Percentiles rank a stretch among this genome's conserved stretches.
phyloP scores from a whole-genome alignment of 2,329 filamentous ascomycete species.

The Botrytis elliptica region DNA sequence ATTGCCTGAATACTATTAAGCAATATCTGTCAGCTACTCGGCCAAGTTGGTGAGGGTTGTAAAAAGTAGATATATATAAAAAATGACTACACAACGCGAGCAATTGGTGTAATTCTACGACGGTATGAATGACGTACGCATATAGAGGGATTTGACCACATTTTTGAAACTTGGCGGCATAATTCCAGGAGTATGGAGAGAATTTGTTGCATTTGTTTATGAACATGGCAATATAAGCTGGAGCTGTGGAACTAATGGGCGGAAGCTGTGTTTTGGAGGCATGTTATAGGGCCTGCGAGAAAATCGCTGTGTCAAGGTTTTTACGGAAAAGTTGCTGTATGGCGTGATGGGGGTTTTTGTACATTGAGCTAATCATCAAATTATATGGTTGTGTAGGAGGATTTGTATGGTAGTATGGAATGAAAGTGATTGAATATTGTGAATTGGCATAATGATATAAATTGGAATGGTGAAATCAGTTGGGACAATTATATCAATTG shows the following conservation, averaged over 20 bases:
- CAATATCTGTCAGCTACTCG: background rate
- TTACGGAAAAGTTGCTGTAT: too few species aligned
- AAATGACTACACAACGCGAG: background rate
- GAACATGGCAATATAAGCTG: background rate
- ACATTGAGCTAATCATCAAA: too few species aligned
- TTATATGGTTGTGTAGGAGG: too few species aligned
- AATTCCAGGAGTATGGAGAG: background rate
- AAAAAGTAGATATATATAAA: background rate
- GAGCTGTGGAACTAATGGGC: background rate
- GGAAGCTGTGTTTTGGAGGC: background rate
- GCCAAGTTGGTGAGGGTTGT: background rate
- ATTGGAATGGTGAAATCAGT: too few species aligned
- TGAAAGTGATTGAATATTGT: too few species aligned
- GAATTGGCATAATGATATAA: too few species aligned
- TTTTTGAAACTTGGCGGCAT: background rate
- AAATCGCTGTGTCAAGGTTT: too few species aligned
- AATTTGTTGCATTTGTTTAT: background rate
- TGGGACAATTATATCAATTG: too few species aligned
- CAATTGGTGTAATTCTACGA: background rate
- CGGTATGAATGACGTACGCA: background rate
- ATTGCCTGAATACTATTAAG: conserved; percentile 52
- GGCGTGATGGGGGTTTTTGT: too few species aligned
- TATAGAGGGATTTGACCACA: background rate
- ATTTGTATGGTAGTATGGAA: too few species aligned
- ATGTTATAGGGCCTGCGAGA: too few species aligned